Evolutionary conservation across 1,284 basidiomycete species (phyloP).

Genomic region (Xerocomus nothofagi): DNA sequence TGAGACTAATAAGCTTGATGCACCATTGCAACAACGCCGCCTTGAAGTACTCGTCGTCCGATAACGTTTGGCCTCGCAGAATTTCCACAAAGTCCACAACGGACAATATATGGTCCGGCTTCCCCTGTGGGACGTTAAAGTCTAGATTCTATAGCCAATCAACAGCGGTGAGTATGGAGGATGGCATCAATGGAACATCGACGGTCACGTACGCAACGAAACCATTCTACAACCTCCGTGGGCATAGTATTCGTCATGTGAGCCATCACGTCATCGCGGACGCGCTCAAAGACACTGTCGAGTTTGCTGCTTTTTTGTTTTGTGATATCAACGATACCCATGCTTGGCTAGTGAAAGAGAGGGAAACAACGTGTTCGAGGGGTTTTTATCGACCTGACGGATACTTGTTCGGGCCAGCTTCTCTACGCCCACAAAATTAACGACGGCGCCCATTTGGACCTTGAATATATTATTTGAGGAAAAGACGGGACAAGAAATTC

Average conservation of each 20-base stretch:
- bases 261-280: conserved; percentile 37
- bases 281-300: conserved; percentile 21
- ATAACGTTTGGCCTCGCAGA: conserved; percentile 67
- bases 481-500: too few relatives aligned
- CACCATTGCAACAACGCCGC: conserved; percentile 93
- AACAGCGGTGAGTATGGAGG: not conserved
- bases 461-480: too few relatives aligned
- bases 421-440: too few relatives aligned
- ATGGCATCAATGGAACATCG: too few relatives aligned
- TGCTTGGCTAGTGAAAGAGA: not conserved
- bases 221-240: conserved; percentile 61
- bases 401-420: not conserved
- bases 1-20: conserved; percentile 78
- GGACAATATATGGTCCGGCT: conserved; percentile 65
- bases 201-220: conserved; percentile 44
- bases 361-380: too few relatives aligned
- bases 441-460: too few relatives aligned
- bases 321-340: not conserved
- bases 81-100: conserved; percentile 93
- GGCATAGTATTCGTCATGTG: conserved; percentile 54
- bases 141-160: conserved; percentile 66
- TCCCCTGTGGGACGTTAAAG: conserved; percentile 89
- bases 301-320: conserved; percentile 22
- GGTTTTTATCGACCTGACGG: not conserved
- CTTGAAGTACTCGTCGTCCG: conserved; percentile 83